A percentile compares a stretch with the other conserved stretches of the same genome.
Evolutionary conservation across 2,329 filamentous ascomycete species (phyloP).

Genomic region (Aspergillus niger): DNA sequence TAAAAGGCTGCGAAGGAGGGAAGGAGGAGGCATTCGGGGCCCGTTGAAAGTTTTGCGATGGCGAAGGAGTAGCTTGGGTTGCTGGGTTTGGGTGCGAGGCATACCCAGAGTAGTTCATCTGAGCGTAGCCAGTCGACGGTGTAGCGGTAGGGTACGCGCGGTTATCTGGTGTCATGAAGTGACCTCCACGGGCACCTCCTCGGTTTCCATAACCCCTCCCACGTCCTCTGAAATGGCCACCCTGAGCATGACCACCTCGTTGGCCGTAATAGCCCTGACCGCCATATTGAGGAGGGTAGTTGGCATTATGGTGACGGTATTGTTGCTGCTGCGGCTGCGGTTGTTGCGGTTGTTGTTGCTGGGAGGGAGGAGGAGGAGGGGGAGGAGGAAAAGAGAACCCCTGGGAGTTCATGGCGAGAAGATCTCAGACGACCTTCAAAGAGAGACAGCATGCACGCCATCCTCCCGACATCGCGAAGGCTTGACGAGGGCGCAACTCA

Average conservation of each 20-base stretch:
- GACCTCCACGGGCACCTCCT: slow-evolving; percentile 33
- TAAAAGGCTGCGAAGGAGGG: slow-evolving; percentile 27
- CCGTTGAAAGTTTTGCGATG: slow-evolving; percentile 26
- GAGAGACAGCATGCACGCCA: slow-evolving; percentile 28
- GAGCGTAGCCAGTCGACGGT: slow-evolving; percentile 31
- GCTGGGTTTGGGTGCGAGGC: slow-evolving; percentile 26
- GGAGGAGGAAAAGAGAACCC: slow-evolving; percentile 51
- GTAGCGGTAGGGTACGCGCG: slow-evolving; percentile 28
- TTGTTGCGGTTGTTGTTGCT: slow-evolving; percentile 23
- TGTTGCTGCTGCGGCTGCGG: slow-evolving; percentile 25
- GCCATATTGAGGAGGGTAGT: slow-evolving; percentile 30
- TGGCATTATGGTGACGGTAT: slow-evolving; percentile 19
- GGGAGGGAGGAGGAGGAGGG: slow-evolving; percentile 44
- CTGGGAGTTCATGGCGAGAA: slow-evolving; percentile 41
- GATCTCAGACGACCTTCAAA: slow-evolving; percentile 27
- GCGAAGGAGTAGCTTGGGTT: slow-evolving; percentile 29
- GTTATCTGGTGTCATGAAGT: slow-evolving; percentile 26
- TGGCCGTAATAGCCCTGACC: slow-evolving; percentile 26
- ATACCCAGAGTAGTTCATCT: slow-evolving; percentile 35
- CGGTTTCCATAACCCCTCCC: slow-evolving; percentile 39
- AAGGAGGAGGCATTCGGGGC: slow-evolving; percentile 24
- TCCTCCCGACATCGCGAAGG: slow-evolving; percentile 29
- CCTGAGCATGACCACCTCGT: slow-evolving; percentile 30
- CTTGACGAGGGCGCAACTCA: slow-evolving; percentile 10
- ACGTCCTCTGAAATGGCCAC: slow-evolving; percentile 34